Evolutionary conservation across 2,329 filamentous ascomycete species (phyloP), one percentile per base, ranked within the genome.

Genomic region (Ambrosiella xylebori): DNA sequence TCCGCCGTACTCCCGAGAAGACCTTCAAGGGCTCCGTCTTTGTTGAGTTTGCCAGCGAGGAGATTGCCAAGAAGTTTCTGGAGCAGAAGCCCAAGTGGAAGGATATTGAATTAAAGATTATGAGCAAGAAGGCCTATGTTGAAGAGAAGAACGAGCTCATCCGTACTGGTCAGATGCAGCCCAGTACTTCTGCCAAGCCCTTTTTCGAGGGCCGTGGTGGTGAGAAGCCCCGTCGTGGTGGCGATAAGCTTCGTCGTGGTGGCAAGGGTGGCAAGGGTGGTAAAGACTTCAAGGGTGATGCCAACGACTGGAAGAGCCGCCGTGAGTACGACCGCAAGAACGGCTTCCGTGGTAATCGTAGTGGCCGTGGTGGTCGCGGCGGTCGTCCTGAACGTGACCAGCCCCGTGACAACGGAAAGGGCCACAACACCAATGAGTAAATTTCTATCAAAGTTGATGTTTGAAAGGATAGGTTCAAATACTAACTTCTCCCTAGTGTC

Each of bases 21-120:
- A 73, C 78, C 56, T 98, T 97, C 82, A 98, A 98, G 78, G 89
- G 91, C 64, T 95, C 88, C 64, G 88, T 95, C 60, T 97, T 96
- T 68, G 88, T 95, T 63, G 91, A 96, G 71, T 98, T 97, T 70
- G 77, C 80, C 62, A 80, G 80, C 54, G 84, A 89, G 66, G 87
- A 94, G 64, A 78, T 81, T 19, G 84, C 87, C 65, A 78, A 89
- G 69, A 81, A 82, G 60, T 98, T 98, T 72, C 73, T 96, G 61
- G 85, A 95, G 57, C 84, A 87, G 17, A 83, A 85, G 69, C 93
- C 93, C 61, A 80, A 84, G 69, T 98, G 83, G 82, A 83, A 95
- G 70, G 89, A 78, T 56, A 76, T 86, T 63, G 82, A 88, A 39
- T 76, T 97, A 56, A 73, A 82, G 68, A 84, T 93, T 73, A 90